Percentiles rank a stretch among this genome's conserved stretches.
Evolutionary conservation across 2,329 filamentous ascomycete species (phyloP).

Genomic region (Stagonosporopsis chrysanthemi): DNA sequence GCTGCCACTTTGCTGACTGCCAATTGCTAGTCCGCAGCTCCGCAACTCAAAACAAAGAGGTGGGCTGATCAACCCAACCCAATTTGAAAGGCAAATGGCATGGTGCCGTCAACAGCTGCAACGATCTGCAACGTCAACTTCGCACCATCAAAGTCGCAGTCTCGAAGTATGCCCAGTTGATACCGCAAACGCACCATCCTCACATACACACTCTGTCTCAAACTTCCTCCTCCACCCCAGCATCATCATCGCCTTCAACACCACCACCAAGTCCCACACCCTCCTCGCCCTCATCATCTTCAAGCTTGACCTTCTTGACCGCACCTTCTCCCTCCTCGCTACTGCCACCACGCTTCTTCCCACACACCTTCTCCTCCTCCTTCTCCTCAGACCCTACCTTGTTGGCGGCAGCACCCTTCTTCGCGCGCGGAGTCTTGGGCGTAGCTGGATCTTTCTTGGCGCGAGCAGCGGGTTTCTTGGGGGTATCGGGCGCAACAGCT

Average conservation of each 20-base stretch:
- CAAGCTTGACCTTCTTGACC: slow-evolving; percentile 13
- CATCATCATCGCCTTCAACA: background rate
- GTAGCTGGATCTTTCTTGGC: slow-evolving; percentile 3
- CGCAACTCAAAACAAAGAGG: too few species aligned
- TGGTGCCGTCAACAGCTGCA: too few species aligned
- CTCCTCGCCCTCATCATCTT: background rate
- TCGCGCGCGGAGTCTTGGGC: slow-evolving; percentile 8
- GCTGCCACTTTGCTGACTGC: too few species aligned
- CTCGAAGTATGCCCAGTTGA: background rate
- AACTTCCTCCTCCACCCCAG: background rate
- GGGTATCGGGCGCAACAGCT: background rate
- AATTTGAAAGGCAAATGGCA: too few species aligned
- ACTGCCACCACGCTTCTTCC: slow-evolving; percentile 8
- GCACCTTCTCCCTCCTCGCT: background rate
- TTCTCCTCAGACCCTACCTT: background rate
- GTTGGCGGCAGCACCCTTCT: slow-evolving; percentile 7
- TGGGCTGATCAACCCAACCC: too few species aligned
- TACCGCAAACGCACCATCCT: background rate
- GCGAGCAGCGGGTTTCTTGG: slow-evolving; percentile 8
- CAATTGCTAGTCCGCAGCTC: too few species aligned
- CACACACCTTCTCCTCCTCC: background rate
- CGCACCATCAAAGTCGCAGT: background rate
- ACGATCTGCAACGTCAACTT: too few species aligned
- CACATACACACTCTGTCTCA: background rate
- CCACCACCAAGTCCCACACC: background rate